Conservation (phyloP, 495 filamentous ascomycete species). For the Mycothermus thermophilus region DNA sequence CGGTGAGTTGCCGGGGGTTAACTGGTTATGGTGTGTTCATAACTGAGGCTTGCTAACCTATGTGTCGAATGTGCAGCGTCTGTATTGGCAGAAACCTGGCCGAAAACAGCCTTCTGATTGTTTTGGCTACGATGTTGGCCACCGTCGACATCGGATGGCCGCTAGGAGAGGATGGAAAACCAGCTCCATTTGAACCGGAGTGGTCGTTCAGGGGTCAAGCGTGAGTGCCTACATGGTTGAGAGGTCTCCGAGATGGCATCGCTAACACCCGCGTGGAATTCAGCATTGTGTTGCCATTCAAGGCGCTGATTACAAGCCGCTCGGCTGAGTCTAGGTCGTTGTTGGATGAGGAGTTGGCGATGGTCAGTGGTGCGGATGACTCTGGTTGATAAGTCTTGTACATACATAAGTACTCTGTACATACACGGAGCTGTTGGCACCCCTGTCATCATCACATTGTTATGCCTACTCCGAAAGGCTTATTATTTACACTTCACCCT, state of each 20-base stretch:
- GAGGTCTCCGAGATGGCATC: background rate
- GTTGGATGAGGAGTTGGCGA: conserved; percentile 9
- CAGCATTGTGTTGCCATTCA: conserved; percentile 17
- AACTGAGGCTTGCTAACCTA: background rate
- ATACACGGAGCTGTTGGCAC: too few species aligned
- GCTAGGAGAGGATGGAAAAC: conserved; percentile 12
- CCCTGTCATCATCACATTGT: too few species aligned
- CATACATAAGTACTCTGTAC: too few species aligned
- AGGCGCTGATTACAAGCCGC: conserved; percentile 6
- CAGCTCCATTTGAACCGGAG: conserved; percentile 14
- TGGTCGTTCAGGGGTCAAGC: conserved; percentile 20
- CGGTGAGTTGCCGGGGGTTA: conserved; percentile 4
- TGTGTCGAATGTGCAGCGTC: conserved; percentile 12
- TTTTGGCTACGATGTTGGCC: conserved; percentile 16
- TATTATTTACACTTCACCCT: too few species aligned
- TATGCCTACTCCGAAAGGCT: too few species aligned
- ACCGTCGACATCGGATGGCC: conserved; percentile 19
- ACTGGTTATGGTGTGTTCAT: background rate
- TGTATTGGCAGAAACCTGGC: conserved; percentile 19
- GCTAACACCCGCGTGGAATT: background rate
- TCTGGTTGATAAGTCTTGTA: too few species aligned
- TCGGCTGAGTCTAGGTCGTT: conserved; percentile 2
- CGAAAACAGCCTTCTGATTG: conserved; percentile 20
- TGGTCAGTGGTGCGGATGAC: too few species aligned
- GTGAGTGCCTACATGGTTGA: conserved; percentile 6